Percentiles rank a stretch among this genome's conserved stretches.
Conservation (phyloP, 2,329 filamentous ascomycete genomes). For the Thielaviopsis euricoi region DNA sequence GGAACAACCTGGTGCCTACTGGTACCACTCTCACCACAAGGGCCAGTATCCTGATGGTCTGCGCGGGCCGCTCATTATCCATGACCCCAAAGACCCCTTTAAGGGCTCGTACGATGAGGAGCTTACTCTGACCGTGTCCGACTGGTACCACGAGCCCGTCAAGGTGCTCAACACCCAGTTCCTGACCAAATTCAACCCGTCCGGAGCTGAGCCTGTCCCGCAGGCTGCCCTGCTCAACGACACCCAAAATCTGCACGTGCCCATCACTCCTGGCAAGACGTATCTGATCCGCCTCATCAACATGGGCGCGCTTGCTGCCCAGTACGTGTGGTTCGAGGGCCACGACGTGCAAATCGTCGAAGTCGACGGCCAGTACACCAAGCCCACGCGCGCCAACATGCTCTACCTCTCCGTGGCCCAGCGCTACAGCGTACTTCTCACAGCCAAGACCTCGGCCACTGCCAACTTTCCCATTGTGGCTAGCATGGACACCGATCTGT, state of each 20-base stretch:
- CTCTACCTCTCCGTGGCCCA: slow-evolving; percentile 55
- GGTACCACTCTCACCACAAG: slow-evolving; percentile 57
- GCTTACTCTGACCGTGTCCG: slow-evolving; percentile 45
- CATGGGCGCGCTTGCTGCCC: slow-evolving; percentile 52
- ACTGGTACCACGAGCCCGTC: slow-evolving; percentile 53
- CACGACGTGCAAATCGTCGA: slow-evolving; percentile 55
- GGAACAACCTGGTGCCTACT: slow-evolving; percentile 56
- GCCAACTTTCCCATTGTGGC: slow-evolving; percentile 51
- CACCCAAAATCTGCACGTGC: slow-evolving; percentile 39
- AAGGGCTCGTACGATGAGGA: slow-evolving; percentile 43
- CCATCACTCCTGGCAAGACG: slow-evolving; percentile 49
- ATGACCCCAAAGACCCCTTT: slow-evolving; percentile 45
- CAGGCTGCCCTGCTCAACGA: slow-evolving; percentile 57
- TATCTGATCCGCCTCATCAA: slow-evolving; percentile 61
- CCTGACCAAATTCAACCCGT: slow-evolving; percentile 37
- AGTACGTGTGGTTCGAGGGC: slow-evolving; percentile 51
- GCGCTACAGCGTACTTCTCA: slow-evolving; percentile 45
- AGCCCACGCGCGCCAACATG: slow-evolving; percentile 40
- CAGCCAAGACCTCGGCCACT: slow-evolving; percentile 38
- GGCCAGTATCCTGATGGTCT: slow-evolving; percentile 58
- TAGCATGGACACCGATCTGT: slow-evolving; percentile 50
- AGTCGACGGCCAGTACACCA: slow-evolving; percentile 54
- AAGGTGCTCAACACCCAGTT: slow-evolving; percentile 28
- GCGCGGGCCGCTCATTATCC: slow-evolving; percentile 45
- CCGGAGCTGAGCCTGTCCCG: slow-evolving; percentile 48